Percentiles rank a stretch among this genome's conserved stretches.
phyloP scores from a whole-genome alignment of 805 yeast species.

The Spathaspora gorwiae region DNA sequence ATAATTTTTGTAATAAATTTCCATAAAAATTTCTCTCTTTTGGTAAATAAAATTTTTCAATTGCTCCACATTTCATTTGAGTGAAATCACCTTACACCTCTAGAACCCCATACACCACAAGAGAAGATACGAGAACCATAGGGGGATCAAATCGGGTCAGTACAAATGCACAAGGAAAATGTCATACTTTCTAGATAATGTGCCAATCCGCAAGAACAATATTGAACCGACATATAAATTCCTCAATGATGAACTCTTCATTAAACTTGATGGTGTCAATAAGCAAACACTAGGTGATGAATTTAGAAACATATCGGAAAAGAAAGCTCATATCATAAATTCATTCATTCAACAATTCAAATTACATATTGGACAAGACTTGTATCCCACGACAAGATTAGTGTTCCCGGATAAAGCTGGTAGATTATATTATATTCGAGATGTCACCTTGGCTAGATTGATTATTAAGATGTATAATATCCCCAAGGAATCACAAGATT shows the following conservation, averaged over 20 bases:
- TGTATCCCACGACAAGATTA: slow-evolving; percentile 63
- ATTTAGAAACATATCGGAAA: slow-evolving; percentile 19
- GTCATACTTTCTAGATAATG: slow-evolving; percentile 12
- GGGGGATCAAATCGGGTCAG: too few species aligned
- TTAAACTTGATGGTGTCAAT: slow-evolving; percentile 32
- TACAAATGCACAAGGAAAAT: not conserved
- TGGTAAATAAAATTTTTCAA: too few species aligned
- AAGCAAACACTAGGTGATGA: slow-evolving; percentile 19
- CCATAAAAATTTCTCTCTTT: too few species aligned
- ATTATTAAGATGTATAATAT: slow-evolving; percentile 50
- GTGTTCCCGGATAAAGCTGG: slow-evolving; percentile 61
- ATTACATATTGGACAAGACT: slow-evolving; percentile 41
- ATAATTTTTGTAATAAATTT: too few species aligned
- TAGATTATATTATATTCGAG: slow-evolving; percentile 60
- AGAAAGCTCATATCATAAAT: slow-evolving; percentile 23
- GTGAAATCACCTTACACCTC: too few species aligned
- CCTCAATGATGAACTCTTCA: slow-evolving; percentile 38
- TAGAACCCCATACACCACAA: too few species aligned
- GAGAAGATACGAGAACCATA: too few species aligned
- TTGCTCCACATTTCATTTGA: too few species aligned
- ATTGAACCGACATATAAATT: slow-evolving; percentile 38
- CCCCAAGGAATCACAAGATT: slow-evolving; percentile 59
- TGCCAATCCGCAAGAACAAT: slow-evolving; percentile 28
- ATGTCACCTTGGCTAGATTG: slow-evolving; percentile 50
- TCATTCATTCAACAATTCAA: slow-evolving; percentile 27